These are phyloP conservation scores for Psilocybe tampanensis DNA, from an alignment of 768 basidiomycete species.

Conservation along the genomic window DNA sequence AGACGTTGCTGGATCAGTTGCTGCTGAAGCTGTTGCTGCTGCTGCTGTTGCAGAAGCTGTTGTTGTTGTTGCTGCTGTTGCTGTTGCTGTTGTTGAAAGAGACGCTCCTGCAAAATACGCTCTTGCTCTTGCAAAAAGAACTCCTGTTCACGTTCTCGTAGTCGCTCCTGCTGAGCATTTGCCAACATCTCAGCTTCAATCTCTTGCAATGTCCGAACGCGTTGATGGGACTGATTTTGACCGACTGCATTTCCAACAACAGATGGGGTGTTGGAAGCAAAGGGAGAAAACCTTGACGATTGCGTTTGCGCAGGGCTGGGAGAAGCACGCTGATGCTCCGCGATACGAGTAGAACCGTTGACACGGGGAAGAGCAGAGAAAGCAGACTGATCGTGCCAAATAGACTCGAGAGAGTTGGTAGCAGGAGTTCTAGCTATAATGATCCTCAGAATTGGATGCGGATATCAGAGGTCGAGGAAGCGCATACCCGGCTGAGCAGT, in stretches of 20 bases:
- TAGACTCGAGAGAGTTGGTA: conserved; percentile 62
- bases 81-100: conserved; percentile 32
- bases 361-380: conserved; percentile 66
- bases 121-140: conserved; percentile 33
- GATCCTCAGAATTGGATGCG: conserved; percentile 16
- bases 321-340: conserved; percentile 35
- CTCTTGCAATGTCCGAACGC: conserved; percentile 71
- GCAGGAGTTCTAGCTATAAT: conserved; percentile 35
- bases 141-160: conserved; percentile 24
- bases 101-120: conserved; percentile 27
- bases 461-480: conserved; percentile 15
- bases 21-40: conserved; percentile 43
- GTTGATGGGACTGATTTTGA: conserved; percentile 35
- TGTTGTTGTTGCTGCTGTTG: conserved; percentile 24
- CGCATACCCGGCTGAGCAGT: conserved; percentile 20
- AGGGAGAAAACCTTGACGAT: conserved; percentile 41
- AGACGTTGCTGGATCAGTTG: conserved; percentile 33
- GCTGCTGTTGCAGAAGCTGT: conserved; percentile 40
- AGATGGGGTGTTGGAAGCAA: conserved; percentile 26
- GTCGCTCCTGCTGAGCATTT: conserved; percentile 43
- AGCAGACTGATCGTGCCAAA: conserved; percentile 83
- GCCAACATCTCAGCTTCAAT: conserved; percentile 86
- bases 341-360: conserved; percentile 49
- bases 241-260: conserved; percentile 35
- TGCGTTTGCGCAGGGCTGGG: conserved; percentile 29